Evolutionary conservation across 345 rosid species (phyloP).

Genomic region (Bretschneidera sinensis): DNA sequence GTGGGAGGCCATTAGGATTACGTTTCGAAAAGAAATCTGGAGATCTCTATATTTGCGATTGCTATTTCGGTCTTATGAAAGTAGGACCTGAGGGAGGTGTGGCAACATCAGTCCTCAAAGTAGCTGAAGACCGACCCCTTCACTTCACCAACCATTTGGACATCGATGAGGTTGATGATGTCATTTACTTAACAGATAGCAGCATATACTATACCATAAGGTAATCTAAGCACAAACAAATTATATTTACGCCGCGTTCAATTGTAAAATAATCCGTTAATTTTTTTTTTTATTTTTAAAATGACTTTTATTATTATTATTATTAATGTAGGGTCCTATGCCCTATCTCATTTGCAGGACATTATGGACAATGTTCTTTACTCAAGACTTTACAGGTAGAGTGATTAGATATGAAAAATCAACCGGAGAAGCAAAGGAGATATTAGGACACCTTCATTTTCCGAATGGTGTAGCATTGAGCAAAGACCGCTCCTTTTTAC

Average conservation of each 20-base stretch:
- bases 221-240: conserved; percentile 19
- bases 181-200: conserved; percentile 62
- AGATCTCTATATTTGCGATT: no score
- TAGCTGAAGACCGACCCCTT: no score
- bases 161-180: conserved; percentile 51
- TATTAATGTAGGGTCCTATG: no score
- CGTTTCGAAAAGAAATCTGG: no score
- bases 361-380: conserved; percentile 33
- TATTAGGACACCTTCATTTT: no score
- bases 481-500: no score
- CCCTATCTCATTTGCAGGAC: conserved; percentile 29
- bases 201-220: conserved; percentile 52
- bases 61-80: conserved; percentile 57
- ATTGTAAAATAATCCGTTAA: no score
- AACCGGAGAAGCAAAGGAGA: no score
- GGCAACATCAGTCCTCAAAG: conserved; percentile 44
- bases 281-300: not conserved
- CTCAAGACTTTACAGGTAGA: no score
- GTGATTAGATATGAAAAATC: no score
- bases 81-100: conserved; percentile 72
- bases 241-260: no score
- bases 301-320: not conserved
- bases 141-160: conserved; percentile 64
- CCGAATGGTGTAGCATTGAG: no score
- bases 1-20: conserved; percentile 76